These are phyloP conservation scores for Fusarium xylarioides DNA, from an alignment of 2,329 filamentous ascomycete species.

Conservation along the genomic window DNA sequence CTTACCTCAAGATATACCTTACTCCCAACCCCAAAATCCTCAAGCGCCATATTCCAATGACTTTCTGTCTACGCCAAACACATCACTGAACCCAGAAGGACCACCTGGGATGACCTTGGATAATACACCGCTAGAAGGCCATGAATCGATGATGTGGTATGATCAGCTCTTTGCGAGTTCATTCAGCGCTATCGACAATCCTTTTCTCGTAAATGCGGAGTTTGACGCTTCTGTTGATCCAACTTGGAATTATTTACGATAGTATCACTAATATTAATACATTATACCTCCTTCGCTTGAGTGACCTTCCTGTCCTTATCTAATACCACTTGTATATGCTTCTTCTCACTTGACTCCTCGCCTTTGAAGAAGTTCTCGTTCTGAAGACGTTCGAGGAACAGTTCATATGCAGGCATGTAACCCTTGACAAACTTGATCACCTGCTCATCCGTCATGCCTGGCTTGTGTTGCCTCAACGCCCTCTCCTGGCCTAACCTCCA, in stretches of 20 bases:
- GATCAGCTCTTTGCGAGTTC: constrained; percentile 48
- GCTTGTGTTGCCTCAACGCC: constrained; percentile 29
- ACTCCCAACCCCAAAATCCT: not conserved
- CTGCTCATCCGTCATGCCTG: constrained; percentile 39
- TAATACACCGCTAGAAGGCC: constrained; percentile 38
- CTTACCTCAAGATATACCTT: not conserved
- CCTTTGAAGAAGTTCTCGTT: constrained; percentile 25
- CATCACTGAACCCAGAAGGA: not conserved
- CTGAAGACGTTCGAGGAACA: constrained; percentile 34
- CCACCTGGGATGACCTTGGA: not conserved
- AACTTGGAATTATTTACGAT: constrained; percentile 44
- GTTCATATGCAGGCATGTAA: constrained; percentile 41
- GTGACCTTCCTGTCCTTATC: constrained; percentile 12
- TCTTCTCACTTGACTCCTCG: not conserved
- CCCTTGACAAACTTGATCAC: constrained; percentile 38
- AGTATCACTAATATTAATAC: not conserved
- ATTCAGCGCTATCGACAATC: constrained; percentile 47
- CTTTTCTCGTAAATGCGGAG: constrained; percentile 45
- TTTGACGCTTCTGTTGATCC: constrained; percentile 47
- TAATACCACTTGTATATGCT: constrained; percentile 21
- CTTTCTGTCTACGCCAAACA: not conserved
- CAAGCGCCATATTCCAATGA: not conserved
- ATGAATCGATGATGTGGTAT: constrained; percentile 50
- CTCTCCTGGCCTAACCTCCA: constrained; percentile 36
- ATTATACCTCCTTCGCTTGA: constrained; percentile 18